These are phyloP conservation scores for Salix exigua DNA, from an alignment of 345 rosid genomes.

Conservation along the genomic window DNA sequence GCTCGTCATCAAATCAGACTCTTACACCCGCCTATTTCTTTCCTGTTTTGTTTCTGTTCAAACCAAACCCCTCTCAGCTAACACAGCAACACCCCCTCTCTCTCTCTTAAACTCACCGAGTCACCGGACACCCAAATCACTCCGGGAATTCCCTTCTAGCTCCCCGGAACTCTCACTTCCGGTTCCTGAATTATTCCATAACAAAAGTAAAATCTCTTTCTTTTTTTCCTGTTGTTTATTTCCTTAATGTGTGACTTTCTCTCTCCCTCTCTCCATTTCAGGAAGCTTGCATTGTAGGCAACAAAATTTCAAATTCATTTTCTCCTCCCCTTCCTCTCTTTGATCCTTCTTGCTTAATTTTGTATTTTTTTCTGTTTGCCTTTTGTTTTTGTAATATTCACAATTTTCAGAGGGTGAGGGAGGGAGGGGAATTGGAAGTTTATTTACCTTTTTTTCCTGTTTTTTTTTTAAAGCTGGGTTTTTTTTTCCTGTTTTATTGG, in stretches of 20 bases:
- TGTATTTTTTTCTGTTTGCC: constrained; percentile 8
- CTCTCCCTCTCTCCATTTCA: not conserved
- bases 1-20: not conserved
- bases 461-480: constrained; percentile 30
- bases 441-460: not conserved
- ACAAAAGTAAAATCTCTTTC: not conserved
- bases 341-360: constrained; percentile 11
- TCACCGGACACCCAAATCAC: not conserved
- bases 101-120: not conserved
- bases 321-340: not conserved
- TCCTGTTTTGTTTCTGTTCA: constrained; percentile 28
- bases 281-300: not conserved
- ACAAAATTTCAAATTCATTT: not conserved
- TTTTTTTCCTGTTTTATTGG: constrained; percentile 13
- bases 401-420: constrained; percentile 22
- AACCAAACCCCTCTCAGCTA: constrained; percentile 21
- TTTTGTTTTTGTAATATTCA: not conserved
- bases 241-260: not conserved
- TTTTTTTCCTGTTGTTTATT: not conserved
- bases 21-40: constrained; percentile 29
- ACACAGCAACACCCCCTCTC: constrained; percentile 8
- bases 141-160: not conserved
- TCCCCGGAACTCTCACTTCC: not conserved
- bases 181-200: not conserved
- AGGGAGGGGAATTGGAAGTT: constrained; percentile 27